Conservation (phyloP, 164 flowering plant genomes). For the Nymphaea thermarum region DNA sequence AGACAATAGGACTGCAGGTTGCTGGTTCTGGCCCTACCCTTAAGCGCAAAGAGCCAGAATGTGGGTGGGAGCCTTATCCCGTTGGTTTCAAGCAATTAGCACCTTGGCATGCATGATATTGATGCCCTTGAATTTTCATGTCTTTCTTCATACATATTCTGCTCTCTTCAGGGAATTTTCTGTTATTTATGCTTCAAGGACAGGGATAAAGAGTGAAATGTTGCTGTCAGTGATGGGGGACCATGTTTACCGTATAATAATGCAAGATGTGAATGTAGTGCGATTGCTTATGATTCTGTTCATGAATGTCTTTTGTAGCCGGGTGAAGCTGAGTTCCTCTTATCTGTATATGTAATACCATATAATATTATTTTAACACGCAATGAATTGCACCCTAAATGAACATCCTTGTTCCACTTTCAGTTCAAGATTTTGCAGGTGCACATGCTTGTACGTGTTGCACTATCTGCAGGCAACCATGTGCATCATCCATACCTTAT, state of each 20-base stretch:
- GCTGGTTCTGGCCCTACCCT: constrained; percentile 32
- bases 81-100: constrained; percentile 35
- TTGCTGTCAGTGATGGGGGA: background rate
- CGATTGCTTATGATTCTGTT: background rate
- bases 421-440: background rate
- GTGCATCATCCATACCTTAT: too few species aligned
- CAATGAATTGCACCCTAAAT: background rate
- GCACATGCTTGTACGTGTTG: background rate
- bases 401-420: background rate
- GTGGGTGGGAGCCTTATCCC: constrained; percentile 38
- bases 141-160: background rate
- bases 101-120: constrained; percentile 28
- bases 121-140: background rate
- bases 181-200: background rate
- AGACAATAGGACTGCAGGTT: constrained; percentile 18
- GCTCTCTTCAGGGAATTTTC: background rate
- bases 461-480: too few species aligned
- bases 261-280: background rate
- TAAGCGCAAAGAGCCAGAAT: constrained; percentile 75
- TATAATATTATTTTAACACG: background rate
- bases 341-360: background rate
- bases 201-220: background rate
- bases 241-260: background rate
- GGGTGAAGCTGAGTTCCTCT: background rate
- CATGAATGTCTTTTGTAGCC: background rate